Base-by-base conservation (phyloP, 495 filamentous ascomycete species). In the Penicillium bovifimosum region DNA sequence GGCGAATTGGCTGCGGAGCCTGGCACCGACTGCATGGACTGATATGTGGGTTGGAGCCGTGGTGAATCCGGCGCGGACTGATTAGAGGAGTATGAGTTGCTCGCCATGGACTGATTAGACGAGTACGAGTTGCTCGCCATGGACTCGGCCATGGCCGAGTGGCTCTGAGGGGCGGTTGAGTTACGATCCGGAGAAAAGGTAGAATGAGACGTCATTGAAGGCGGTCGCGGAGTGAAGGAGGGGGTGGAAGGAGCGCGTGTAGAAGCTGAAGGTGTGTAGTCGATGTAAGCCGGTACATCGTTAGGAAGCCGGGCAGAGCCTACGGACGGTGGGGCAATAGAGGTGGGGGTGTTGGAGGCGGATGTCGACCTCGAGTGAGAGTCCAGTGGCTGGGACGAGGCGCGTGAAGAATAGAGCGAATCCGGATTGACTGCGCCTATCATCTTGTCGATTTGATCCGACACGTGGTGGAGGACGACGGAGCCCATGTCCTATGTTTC, bases 1-100 rank as follows among this genome's bases (percentile, higher is more conserved):
- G 88, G 87, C 4, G 87, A 90, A 32, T 75, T 79, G 7, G 82
- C 76, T 36, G 76, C 69, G 11, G 78, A 83, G 11, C 76, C 77
- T 10, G 65, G 64, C 0, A 82, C 63, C 1, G 80, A 80, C 35
- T 75, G 64, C 49, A 73, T 68, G 3, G 82, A 79, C 20, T 60
- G 69, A 41, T 68, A 59, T 27, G 80, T 82, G n/a, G 79, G 76
- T 52, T 77, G 72, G 38, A 80, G 55, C 36, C 74, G 74, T 31
- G 78, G 78, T 1, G 81, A 77, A 14, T 76, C 70, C n/a, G 79
- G 78, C 9, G 75, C 75, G 13, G 69, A 65, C 35, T 63, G 66
- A 34, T 47, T 55, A 20, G 55, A 53, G 6, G 50, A 41, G 26
- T 53, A 31, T 33, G 55, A 31, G n/a, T 33, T 54, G 36, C 55